Evolutionary conservation across 2,329 filamentous ascomycete species (phyloP).

Genomic region (Basipetospora chlamydospora): DNA sequence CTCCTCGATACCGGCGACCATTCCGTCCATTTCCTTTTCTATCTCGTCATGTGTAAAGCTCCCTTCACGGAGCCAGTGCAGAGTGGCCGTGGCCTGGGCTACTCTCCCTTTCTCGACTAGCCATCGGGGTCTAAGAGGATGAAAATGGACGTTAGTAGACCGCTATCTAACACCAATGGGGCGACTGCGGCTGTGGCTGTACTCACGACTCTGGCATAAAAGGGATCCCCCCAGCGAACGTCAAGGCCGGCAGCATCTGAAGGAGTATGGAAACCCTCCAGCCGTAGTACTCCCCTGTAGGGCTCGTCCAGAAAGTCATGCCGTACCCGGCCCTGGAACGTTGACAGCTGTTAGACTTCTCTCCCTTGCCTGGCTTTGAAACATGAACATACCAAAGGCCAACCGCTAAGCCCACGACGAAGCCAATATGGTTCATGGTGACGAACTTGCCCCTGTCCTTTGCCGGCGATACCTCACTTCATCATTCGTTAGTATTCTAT

Average conservation of each 20-base stretch:
- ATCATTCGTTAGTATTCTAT: too few species aligned
- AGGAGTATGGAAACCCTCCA: constrained; percentile 39
- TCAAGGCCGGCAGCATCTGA: constrained; percentile 33
- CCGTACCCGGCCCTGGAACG: constrained; percentile 43
- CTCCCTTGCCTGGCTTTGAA: too few species aligned
- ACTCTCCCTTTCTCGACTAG: constrained; percentile 33
- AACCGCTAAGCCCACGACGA: constrained; percentile 35
- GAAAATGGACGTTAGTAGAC: neutral
- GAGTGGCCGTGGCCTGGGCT: constrained; percentile 26
- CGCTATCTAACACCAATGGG: neutral
- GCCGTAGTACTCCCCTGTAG: constrained; percentile 27
- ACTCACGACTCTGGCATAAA: constrained; percentile 40
- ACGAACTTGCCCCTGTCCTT: constrained; percentile 38
- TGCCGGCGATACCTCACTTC: constrained; percentile 39
- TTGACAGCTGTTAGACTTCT: too few species aligned
- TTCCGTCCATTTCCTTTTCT: constrained; percentile 28
- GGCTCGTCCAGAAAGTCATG: constrained; percentile 35
- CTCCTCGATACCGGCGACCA: constrained; percentile 26
- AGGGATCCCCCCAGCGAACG: constrained; percentile 35
- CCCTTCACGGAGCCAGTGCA: constrained; percentile 35
- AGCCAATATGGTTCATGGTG: constrained; percentile 44
- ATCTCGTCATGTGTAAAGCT: constrained; percentile 20
- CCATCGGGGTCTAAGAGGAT: constrained; percentile 37
- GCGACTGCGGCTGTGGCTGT: neutral
- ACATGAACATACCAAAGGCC: constrained; percentile 39